These are phyloP conservation scores for Ogataea hybrid DNA, from an alignment of 1,139 yeast genomes.

Conservation along the genomic window DNA sequence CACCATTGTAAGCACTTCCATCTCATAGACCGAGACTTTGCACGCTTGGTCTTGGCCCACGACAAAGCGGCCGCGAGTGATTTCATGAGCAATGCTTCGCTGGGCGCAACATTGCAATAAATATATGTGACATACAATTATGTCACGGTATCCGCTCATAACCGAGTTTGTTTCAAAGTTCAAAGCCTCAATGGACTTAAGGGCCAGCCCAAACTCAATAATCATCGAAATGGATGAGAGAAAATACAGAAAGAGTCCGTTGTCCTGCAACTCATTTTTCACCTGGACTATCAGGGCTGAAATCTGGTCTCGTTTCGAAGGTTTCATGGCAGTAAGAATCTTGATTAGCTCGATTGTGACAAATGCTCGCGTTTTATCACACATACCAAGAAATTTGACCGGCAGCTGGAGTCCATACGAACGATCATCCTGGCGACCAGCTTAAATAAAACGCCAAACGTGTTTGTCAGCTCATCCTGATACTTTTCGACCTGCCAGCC, in stretches of 20 bases:
- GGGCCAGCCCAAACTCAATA: conserved; percentile 25
- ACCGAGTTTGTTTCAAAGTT: conserved; percentile 16
- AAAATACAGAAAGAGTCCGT: conserved; percentile 29
- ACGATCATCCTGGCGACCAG: conserved; percentile 19
- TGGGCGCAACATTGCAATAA: conserved; percentile 18
- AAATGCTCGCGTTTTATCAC: conserved; percentile 14
- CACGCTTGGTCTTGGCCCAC: conserved; percentile 13
- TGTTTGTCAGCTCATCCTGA: conserved; percentile 6
- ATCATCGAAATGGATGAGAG: conserved; percentile 27
- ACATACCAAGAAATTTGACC: conserved; percentile 10
- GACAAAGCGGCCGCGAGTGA: conserved; percentile 25
- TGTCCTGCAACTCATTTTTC: conserved; percentile 25
- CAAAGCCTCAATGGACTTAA: conserved; percentile 19
- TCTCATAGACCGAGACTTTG: conserved; percentile 13
- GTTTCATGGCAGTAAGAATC: conserved; percentile 11
- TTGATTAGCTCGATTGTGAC: conserved; percentile 16
- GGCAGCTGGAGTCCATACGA: conserved; percentile 5
- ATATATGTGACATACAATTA: conserved; percentile 25
- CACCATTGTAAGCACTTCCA: conserved; percentile 15
- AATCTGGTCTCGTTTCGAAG: conserved; percentile 16
- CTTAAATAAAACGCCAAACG: conserved; percentile 17
- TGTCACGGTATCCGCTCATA: conserved; percentile 10
- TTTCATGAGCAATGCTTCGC: conserved; percentile 33
- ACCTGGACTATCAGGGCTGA: conserved; percentile 22
- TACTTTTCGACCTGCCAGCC: conserved; percentile 4